These are phyloP conservation scores for Berberis thunbergii DNA, from an alignment of 164 flowering plant species.

Conservation along the genomic window DNA sequence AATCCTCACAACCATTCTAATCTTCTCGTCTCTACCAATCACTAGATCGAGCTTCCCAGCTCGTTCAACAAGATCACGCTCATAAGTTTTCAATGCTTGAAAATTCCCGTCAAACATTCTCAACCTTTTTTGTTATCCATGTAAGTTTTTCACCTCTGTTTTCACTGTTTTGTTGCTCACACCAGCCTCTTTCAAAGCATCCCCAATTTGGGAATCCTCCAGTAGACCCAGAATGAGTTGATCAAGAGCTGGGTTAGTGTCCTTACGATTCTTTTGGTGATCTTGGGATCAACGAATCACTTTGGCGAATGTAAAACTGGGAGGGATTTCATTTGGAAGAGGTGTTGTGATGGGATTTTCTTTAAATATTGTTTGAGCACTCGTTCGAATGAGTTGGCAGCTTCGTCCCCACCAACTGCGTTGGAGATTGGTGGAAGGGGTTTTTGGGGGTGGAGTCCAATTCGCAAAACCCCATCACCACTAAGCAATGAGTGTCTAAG, in stretches of 20 bases:
- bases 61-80: constrained; percentile 33
- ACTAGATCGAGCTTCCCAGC: constrained; percentile 90
- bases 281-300: constrained; percentile 66
- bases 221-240: constrained; percentile 66
- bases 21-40: constrained; percentile 85
- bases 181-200: constrained; percentile 67
- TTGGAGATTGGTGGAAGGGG: constrained; percentile 34
- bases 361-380: constrained; percentile 51
- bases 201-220: constrained; percentile 79
- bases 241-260: constrained; percentile 69
- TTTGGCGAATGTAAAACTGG: constrained; percentile 54
- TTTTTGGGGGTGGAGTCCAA: no score
- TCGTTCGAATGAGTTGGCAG: constrained; percentile 51
- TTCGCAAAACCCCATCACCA: no score
- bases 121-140: constrained; percentile 81
- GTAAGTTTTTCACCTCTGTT: constrained; percentile 71
- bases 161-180: constrained; percentile 44
- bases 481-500: no score
- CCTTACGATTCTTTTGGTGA: constrained; percentile 52
- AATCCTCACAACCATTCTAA: constrained; percentile 62
- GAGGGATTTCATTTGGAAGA: constrained; percentile 73
- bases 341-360: constrained; percentile 64
- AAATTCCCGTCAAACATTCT: constrained; percentile 77
- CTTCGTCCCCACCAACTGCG: constrained; percentile 48
- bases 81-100: constrained; percentile 60